Evolutionary conservation across 352 stramenopile species (phyloP).

Genomic region (Globisporangium canariense): DNA sequence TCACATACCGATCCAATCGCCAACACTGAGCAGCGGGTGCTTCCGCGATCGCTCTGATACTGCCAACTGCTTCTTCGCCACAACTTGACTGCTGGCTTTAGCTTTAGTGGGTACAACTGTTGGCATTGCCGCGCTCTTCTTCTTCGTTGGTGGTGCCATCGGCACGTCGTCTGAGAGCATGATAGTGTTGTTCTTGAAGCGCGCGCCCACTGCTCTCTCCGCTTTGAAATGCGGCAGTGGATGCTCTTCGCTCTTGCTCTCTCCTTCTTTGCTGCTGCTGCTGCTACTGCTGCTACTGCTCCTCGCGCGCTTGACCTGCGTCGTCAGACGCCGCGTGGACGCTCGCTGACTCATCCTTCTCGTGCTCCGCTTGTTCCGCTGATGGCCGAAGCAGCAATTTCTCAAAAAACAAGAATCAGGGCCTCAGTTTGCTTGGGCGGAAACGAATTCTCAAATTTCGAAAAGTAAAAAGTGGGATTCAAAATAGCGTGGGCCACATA

Average conservation of each 20-base stretch:
- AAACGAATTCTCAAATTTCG: neutral
- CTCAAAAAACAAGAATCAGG: neutral
- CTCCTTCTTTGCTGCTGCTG: neutral
- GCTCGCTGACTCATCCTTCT: conserved; percentile 5
- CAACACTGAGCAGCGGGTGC: conserved; percentile 6
- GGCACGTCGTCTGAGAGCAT: neutral
- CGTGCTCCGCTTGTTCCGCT: neutral
- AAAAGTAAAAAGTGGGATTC: neutral
- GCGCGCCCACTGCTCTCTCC: neutral
- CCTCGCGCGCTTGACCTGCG: neutral
- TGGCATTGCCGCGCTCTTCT: neutral
- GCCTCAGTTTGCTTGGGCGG: neutral
- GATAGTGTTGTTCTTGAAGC: conserved; percentile 8
- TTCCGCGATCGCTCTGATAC: neutral
- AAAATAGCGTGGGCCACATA: too few relatives aligned
- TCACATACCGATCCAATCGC: conserved; percentile 19
- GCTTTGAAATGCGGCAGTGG: neutral
- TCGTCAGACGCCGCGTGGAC: conserved; percentile 3
- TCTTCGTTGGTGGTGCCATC: neutral
- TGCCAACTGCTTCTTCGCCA: conserved; percentile 1
- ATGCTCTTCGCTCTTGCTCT: neutral
- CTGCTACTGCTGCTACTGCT: neutral
- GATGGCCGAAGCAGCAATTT: neutral
- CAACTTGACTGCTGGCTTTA: neutral
- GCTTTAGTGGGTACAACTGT: neutral